These are phyloP conservation scores for Aspergillus floridensis DNA, from an alignment of 2,329 filamentous ascomycete species.

Conservation along the genomic window DNA sequence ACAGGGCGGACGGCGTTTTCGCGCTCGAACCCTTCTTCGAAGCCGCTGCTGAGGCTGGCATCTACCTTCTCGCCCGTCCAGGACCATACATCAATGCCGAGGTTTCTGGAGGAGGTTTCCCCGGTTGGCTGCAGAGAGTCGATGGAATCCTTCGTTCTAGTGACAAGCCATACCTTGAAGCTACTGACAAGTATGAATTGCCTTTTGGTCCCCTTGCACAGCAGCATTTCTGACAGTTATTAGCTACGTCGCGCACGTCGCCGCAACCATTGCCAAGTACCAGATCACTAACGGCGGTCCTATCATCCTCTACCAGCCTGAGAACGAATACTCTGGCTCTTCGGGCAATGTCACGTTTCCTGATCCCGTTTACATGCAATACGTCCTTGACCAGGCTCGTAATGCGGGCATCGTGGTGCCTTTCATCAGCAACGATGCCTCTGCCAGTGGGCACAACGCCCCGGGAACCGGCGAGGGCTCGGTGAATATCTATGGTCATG, in stretches of 20 bases:
- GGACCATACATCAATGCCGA: slow-evolving; percentile 80
- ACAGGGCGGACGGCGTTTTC: slow-evolving; percentile 69
- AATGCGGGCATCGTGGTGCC: slow-evolving; percentile 70
- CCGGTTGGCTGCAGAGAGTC: slow-evolving; percentile 73
- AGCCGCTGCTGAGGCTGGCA: slow-evolving; percentile 67
- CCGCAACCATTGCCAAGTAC: slow-evolving; percentile 65
- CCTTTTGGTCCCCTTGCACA: neutral
- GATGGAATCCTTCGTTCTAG: slow-evolving; percentile 63
- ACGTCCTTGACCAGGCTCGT: slow-evolving; percentile 66
- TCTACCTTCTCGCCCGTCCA: slow-evolving; percentile 71
- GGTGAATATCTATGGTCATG: slow-evolving; percentile 66
- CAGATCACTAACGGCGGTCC: slow-evolving; percentile 83
- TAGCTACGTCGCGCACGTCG: slow-evolving; percentile 62
- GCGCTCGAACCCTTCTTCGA: slow-evolving; percentile 72
- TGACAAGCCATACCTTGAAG: slow-evolving; percentile 60
- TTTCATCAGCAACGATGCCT: slow-evolving; percentile 71
- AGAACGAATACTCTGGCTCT: slow-evolving; percentile 71
- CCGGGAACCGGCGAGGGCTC: slow-evolving; percentile 58
- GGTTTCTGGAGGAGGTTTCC: slow-evolving; percentile 71
- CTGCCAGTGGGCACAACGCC: slow-evolving; percentile 58
- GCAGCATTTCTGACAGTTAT: slow-evolving; percentile 10
- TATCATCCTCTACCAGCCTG: slow-evolving; percentile 73
- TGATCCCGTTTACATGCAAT: slow-evolving; percentile 66
- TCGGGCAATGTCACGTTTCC: slow-evolving; percentile 56
- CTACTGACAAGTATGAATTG: slow-evolving; percentile 60